phyloP scores from a whole-genome alignment of 805 yeast species.

The Saccharomyces mikatae region DNA sequence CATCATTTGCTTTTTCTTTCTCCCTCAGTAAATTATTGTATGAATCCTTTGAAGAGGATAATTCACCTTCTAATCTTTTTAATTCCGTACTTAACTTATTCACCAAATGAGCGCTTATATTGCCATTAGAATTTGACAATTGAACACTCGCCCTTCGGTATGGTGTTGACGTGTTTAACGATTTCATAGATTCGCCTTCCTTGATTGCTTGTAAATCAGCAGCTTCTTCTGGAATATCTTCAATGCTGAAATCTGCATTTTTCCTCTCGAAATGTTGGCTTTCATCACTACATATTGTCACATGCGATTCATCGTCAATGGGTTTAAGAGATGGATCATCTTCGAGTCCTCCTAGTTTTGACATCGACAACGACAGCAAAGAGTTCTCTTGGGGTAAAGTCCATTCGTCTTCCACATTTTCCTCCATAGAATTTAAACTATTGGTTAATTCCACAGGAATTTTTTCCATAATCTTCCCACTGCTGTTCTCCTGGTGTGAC shows the following conservation, averaged over 20 bases:
- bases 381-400: slow-evolving; percentile 8
- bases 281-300: background rate
- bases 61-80: slow-evolving; percentile 72
- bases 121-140: slow-evolving; percentile 2
- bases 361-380: background rate
- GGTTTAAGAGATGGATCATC: background rate
- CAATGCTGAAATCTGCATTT: slow-evolving; percentile 5
- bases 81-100: slow-evolving; percentile 70
- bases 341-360: background rate
- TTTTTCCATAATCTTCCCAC: slow-evolving; percentile 4
- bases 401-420: slow-evolving; percentile 17
- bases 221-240: slow-evolving; percentile 24
- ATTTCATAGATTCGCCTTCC: slow-evolving; percentile 1
- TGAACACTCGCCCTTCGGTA: slow-evolving; percentile 6
- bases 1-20: slow-evolving; percentile 60
- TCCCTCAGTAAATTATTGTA: slow-evolving; percentile 44
- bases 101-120: slow-evolving; percentile 44
- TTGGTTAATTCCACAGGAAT: background rate
- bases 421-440: background rate
- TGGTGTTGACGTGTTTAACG: slow-evolving; percentile 1
- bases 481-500: background rate
- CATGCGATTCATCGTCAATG: background rate
- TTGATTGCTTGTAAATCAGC: slow-evolving; percentile 11
- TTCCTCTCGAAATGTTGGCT: background rate
- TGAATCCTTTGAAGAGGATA: slow-evolving; percentile 57